Evolutionary conservation across 257 asterid genomes (phyloP).

Genomic region (Solanum rostratum): DNA sequence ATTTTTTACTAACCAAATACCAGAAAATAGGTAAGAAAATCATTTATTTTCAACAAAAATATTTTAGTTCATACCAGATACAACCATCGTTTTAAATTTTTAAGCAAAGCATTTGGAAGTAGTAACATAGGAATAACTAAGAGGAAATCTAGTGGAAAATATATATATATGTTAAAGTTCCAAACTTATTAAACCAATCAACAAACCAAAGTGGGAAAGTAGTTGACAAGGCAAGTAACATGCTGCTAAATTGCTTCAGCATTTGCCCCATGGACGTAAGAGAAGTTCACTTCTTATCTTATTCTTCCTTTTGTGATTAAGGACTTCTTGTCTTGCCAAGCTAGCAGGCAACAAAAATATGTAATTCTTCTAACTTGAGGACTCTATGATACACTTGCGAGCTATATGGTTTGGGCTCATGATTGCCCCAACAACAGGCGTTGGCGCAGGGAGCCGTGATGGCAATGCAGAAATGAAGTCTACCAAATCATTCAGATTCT

Average conservation of each 20-base stretch:
- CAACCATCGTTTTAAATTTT: not conserved
- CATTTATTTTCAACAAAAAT: too few relatives aligned
- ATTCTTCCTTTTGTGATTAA: not conserved
- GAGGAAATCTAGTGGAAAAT: not conserved
- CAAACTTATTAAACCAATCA: not conserved
- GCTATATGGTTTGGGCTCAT: not conserved
- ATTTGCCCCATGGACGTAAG: not conserved
- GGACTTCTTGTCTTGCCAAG: not conserved
- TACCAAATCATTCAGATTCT: constrained; percentile 13
- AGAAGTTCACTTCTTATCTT: not conserved
- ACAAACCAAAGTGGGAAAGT: not conserved
- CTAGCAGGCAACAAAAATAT: not conserved
- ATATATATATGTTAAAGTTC: not conserved
- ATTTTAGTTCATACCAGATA: not conserved
- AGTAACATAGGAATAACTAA: not conserved
- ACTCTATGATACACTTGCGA: not conserved
- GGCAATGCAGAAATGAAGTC: constrained; percentile 13
- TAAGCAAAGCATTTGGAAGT: not conserved
- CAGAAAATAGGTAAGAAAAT: too few relatives aligned
- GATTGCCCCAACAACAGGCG: not conserved
- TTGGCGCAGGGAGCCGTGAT: not conserved
- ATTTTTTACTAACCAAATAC: too few relatives aligned
- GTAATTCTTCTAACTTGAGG: not conserved
- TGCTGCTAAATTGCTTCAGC: not conserved
- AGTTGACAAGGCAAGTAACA: not conserved